Percentiles rank a stretch among this genome's conserved stretches.
These are phyloP conservation scores for Neurospora sp. DNA, from an alignment of 495 filamentous ascomycete species.

Conservation along the genomic window DNA sequence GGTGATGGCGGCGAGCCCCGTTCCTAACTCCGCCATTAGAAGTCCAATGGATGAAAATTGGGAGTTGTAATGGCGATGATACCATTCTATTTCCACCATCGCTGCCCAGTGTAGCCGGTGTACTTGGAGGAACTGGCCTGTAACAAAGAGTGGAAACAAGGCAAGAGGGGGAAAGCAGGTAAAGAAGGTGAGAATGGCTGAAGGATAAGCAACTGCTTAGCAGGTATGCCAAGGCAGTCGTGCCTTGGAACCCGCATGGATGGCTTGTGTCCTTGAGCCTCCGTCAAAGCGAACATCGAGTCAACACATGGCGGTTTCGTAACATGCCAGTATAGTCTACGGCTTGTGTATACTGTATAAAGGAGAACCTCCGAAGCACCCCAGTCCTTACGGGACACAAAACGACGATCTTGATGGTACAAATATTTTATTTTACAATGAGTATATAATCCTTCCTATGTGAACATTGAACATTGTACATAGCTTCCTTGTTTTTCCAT, in stretches of 20 bases:
- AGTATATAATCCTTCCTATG: not conserved
- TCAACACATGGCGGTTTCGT: not conserved
- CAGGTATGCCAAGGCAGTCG: not conserved
- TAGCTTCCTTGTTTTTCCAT: not conserved
- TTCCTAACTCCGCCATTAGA: not conserved
- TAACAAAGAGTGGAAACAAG: not conserved
- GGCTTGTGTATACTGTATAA: constrained; percentile 1
- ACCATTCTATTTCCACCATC: not conserved
- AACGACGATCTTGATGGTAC: not conserved
- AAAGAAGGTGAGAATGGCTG: not conserved
- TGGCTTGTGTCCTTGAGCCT: not conserved
- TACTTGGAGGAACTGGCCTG: not conserved
- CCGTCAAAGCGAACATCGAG: not conserved
- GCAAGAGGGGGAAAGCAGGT: not conserved
- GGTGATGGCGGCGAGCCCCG: not conserved
- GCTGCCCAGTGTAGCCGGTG: not conserved
- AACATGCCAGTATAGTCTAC: not conserved
- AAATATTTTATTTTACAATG: not conserved
- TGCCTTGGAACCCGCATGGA: not conserved
- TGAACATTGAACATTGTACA: not conserved
- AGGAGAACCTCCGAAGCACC: not conserved
- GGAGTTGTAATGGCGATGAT: not conserved
- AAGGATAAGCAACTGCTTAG: not conserved
- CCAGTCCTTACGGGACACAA: not conserved
- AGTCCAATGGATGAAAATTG: not conserved